Evolutionary conservation across 768 basidiomycete genomes (phyloP).

Genomic region (Lactifluus volemus): DNA sequence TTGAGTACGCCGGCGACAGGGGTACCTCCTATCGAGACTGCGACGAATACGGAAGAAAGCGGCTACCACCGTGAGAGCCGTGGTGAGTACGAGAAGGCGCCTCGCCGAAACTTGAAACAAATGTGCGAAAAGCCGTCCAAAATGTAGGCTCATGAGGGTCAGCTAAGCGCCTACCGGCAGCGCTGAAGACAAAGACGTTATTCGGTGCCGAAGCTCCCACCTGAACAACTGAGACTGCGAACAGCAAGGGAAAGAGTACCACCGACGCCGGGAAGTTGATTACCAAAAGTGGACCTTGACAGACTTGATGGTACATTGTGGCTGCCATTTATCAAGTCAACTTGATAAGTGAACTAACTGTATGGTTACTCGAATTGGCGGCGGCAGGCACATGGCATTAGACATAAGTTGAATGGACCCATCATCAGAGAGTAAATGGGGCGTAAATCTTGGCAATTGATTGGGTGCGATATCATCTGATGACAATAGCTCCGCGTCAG

Average conservation of each 20-base stretch:
- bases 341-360: too few species aligned
- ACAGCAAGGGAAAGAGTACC: too few species aligned
- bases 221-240: slow-evolving; percentile 21
- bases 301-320: too few species aligned
- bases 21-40: background rate
- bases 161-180: too few species aligned
- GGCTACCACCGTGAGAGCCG: background rate
- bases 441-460: too few species aligned
- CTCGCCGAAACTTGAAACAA: background rate
- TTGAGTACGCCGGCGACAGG: background rate
- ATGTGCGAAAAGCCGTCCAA: background rate
- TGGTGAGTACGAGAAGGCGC: background rate
- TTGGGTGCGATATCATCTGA: slow-evolving; percentile 30
- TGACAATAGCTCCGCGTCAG: slow-evolving; percentile 22
- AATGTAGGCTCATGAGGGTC: background rate
- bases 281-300: too few species aligned
- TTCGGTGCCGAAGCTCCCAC: slow-evolving; percentile 44
- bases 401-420: background rate
- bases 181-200: too few species aligned
- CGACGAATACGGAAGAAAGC: background rate
- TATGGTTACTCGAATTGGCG: too few species aligned
- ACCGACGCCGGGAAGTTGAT: too few species aligned
- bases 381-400: too few species aligned
- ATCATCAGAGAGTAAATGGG: too few species aligned
- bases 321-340: too few species aligned